A percentile compares a stretch with the other conserved stretches of the same genome.
Evolutionary conservation across 2,329 filamentous ascomycete genomes (phyloP).

Genomic region (Ascocoryne sarcoides): DNA sequence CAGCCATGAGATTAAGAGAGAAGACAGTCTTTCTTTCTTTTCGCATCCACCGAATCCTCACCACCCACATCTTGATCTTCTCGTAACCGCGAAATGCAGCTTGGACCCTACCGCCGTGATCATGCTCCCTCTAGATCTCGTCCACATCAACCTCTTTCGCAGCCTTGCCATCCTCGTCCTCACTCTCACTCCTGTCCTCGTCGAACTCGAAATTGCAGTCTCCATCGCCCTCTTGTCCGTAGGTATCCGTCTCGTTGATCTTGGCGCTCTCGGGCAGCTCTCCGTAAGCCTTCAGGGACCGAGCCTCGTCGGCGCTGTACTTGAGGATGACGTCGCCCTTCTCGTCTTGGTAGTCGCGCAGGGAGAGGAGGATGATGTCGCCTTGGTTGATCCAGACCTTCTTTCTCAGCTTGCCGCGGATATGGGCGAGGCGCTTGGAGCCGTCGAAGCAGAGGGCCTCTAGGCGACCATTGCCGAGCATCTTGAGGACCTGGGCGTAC

Average conservation of each 20-base stretch:
- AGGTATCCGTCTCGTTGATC: slow-evolving; percentile 99
- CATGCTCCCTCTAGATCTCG: slow-evolving; percentile 64
- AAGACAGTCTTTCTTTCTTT: slow-evolving; percentile 48
- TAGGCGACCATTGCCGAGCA: slow-evolving; percentile 90
- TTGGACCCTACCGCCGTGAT: neutral
- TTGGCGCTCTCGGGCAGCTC: slow-evolving; percentile 95
- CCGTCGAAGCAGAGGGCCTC: slow-evolving; percentile 92
- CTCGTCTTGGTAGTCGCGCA: slow-evolving; percentile 89
- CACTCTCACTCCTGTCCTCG: slow-evolving; percentile 66
- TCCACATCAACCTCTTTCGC: slow-evolving; percentile 88
- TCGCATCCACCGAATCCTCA: slow-evolving; percentile 7
- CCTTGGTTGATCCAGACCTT: slow-evolving; percentile 99
- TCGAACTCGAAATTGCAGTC: slow-evolving; percentile 98
- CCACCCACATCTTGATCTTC: slow-evolving; percentile 5
- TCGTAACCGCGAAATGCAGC: neutral
- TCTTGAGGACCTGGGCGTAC: slow-evolving; percentile 85
- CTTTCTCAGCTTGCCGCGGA: slow-evolving; percentile 95
- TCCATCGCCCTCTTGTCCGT: slow-evolving; percentile 83
- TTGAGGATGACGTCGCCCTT: slow-evolving; percentile 92
- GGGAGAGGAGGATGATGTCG: slow-evolving; percentile 81
- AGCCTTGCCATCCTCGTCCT: slow-evolving; percentile 46
- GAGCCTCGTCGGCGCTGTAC: slow-evolving; percentile 92
- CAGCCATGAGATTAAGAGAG: slow-evolving; percentile 45
- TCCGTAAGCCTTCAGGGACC: slow-evolving; percentile 91
- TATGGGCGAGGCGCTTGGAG: slow-evolving; percentile 73